These are phyloP conservation scores for Breynia disticha DNA, from an alignment of 441 rosid species.

Conservation along the genomic window DNA sequence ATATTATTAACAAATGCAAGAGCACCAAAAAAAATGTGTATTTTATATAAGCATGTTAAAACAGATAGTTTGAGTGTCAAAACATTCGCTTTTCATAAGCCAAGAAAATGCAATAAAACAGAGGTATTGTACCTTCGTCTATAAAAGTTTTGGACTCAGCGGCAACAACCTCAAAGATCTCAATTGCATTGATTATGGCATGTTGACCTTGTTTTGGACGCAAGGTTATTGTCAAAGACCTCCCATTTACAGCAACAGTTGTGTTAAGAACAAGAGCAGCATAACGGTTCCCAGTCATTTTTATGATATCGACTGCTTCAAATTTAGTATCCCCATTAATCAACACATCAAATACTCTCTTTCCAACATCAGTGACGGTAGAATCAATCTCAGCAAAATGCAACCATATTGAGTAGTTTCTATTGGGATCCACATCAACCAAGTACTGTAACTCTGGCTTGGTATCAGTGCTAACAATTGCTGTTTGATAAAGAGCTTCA, in stretches of 20 bases:
- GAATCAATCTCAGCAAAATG: constrained; percentile 94
- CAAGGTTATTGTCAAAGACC: constrained; percentile 63
- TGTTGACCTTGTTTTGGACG: constrained; percentile 52
- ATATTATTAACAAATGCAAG: background rate
- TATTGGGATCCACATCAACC: constrained; percentile 83
- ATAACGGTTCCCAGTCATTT: constrained; percentile 56
- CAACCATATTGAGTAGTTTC: constrained; percentile 82
- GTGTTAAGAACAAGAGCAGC: constrained; percentile 74
- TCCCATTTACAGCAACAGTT: constrained; percentile 70
- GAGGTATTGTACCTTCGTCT: constrained; percentile 61
- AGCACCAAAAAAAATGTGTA: constrained; percentile 2
- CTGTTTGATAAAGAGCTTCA: constrained; percentile 69
- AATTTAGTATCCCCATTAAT: constrained; percentile 57
- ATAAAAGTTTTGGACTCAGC: constrained; percentile 60
- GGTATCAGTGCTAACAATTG: constrained; percentile 57
- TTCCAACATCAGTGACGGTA: constrained; percentile 43
- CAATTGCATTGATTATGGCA: constrained; percentile 83
- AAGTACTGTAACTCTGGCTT: constrained; percentile 61
- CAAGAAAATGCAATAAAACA: constrained; percentile 1
- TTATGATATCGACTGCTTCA: constrained; percentile 48
- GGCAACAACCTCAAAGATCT: constrained; percentile 62
- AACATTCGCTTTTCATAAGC: background rate
- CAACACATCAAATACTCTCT: constrained; percentile 74
- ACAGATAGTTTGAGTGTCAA: background rate
- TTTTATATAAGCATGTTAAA: too few relatives aligned